Percentiles rank a stretch among this genome's conserved stretches.
Evolutionary conservation across 208 protist genomes (phyloP).

Genomic region (Kentomonas sorsogonicus): DNA sequence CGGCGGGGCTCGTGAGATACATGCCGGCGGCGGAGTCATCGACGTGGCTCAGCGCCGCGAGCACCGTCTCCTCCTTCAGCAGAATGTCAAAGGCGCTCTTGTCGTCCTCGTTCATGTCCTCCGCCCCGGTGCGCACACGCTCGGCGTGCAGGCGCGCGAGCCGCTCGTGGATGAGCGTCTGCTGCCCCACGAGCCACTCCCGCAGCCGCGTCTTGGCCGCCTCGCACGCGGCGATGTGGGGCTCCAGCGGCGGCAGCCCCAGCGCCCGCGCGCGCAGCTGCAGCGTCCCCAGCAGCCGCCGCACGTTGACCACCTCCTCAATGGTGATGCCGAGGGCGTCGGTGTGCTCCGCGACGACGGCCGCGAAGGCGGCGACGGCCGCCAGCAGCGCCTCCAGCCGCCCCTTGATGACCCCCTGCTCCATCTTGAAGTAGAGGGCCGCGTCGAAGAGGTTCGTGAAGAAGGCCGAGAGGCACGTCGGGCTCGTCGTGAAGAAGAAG

Average conservation of each 20-base stretch:
- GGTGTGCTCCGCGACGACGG: slow-evolving; percentile 27
- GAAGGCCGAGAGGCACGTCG: slow-evolving; percentile 38
- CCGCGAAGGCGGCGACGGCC: slow-evolving; percentile 23
- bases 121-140: slow-evolving; percentile 7
- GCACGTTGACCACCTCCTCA: slow-evolving; percentile 56
- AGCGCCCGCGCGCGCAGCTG: slow-evolving; percentile 17
- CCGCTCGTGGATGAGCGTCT: slow-evolving; percentile 19
- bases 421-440: slow-evolving; percentile 29
- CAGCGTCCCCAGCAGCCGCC: slow-evolving; percentile 38
- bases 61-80: slow-evolving; percentile 32
- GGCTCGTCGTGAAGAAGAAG: slow-evolving; percentile 44
- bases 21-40: slow-evolving; percentile 7
- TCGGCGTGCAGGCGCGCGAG: slow-evolving; percentile 15
- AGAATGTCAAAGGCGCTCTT: slow-evolving; percentile 34
- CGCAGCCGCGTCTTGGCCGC: slow-evolving; percentile 24
- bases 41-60: slow-evolving; percentile 25
- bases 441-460: slow-evolving; percentile 57
- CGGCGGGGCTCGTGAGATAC: slow-evolving; percentile 30
- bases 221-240: slow-evolving; percentile 14
- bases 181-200: slow-evolving; percentile 35
- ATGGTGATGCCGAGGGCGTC: slow-evolving; percentile 30
- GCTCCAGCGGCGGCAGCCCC: slow-evolving; percentile 16
- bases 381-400: slow-evolving; percentile 24
- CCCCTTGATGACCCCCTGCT: slow-evolving; percentile 19
- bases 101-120: slow-evolving; percentile 31